Evolutionary conservation across 208 protist genomes (phyloP).

Genomic region (Blastocrithidia nonstop): DNA sequence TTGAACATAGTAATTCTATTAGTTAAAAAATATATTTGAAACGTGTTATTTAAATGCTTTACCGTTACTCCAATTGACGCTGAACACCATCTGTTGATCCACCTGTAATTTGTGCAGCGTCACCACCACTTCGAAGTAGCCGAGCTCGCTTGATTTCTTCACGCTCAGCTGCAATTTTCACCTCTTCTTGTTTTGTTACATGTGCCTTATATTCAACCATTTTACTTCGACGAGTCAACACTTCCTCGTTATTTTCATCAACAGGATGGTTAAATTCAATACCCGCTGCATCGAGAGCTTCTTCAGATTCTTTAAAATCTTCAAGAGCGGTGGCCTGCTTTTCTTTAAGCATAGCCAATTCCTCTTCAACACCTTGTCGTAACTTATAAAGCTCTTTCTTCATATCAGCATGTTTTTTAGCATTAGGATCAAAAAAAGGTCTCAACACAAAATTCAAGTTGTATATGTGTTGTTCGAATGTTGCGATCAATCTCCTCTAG

Average conservation of each 20-base stretch:
- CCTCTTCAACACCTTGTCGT: constrained; percentile 53
- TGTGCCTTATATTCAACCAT: constrained; percentile 77
- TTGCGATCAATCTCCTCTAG: constrained; percentile 65
- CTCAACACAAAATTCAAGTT: constrained; percentile 71
- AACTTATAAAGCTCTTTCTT: constrained; percentile 67
- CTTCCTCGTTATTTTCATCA: constrained; percentile 56
- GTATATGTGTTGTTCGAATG: constrained; percentile 58
- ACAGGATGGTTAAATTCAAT: constrained; percentile 60
- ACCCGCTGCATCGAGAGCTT: constrained; percentile 47
- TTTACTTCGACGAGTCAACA: constrained; percentile 62
- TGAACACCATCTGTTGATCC: no score
- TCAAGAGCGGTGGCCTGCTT: constrained; percentile 54
- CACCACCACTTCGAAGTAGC: constrained; percentile 14
- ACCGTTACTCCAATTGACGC: no score
- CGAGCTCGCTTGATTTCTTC: constrained; percentile 67
- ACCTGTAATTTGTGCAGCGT: constrained; percentile 17
- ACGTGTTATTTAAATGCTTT: no score
- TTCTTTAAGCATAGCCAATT: constrained; percentile 62
- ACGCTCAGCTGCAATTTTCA: no score
- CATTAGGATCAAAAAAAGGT: constrained; percentile 72
- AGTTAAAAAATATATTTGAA: no score
- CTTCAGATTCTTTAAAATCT: constrained; percentile 60
- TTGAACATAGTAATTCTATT: no score
- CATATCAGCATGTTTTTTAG: constrained; percentile 58
- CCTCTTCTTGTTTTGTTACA: constrained; percentile 67